Base-by-base conservation (phyloP, 768 basidiomycete species). In the Boletus huronensis region DNA sequence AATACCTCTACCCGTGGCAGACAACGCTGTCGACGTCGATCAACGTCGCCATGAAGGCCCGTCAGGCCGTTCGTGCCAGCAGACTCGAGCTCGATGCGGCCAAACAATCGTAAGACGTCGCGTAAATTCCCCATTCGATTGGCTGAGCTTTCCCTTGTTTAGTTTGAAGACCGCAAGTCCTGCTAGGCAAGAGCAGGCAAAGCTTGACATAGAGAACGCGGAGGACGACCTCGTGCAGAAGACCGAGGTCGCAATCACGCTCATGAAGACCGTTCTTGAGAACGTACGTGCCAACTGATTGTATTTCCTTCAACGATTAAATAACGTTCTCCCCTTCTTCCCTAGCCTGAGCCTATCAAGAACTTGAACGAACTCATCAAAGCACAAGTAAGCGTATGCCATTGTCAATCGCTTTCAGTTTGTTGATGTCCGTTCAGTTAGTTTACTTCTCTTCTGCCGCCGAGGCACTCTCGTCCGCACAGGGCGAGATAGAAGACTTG, bases 261-360 rank as follows among this genome's bases (percentile, higher is more conserved):
- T 93, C 41, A 96, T 97, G 94, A 96, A 96, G 79, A 88, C 91
- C n/a, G 96, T 98, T 16, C 80, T 99, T 36, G 96, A 98, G 64
- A 98, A 98, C 73, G 95, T 97, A 59, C 51, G 89, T 77, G 11
- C n/a, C 8, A 0, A 11, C 16, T 14, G 3, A 21, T 23, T 40
- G 8, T 21, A 6, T 28, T 35, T 14, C 45, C 9, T 44, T 50
- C 8, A 8, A 19, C 38, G 5, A 21, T 6, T 36, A 26, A 10
- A 29, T 9, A 3, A n/a, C 48, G 43, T 52, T 39, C 11, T 9
- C 8, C 5, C 23, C 5, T 16, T 8, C 19, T 8, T 38, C 40
- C n/a, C 23, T 61, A 96, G 93, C 97, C 97, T 36, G 96, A 98
- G 74, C 92, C 97, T 4, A 73, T 99, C 69, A 94, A 91, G 83